Evolutionary conservation across 352 stramenopile species (phyloP).

Genomic region (Globisporangium solare): DNA sequence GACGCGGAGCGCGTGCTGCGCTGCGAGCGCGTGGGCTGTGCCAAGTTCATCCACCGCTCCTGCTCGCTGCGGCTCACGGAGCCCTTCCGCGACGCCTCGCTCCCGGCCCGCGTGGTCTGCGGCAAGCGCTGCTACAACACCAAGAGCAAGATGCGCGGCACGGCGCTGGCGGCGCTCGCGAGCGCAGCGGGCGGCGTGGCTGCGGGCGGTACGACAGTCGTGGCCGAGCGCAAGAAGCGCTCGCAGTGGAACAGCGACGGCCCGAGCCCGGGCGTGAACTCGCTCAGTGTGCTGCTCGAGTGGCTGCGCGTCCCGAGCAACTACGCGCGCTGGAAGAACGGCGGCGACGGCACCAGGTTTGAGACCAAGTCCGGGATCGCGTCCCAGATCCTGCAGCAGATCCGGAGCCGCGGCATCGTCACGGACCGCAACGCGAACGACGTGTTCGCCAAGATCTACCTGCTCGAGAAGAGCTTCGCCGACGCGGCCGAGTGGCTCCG

Average conservation of each 20-base stretch:
- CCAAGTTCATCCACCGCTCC: constrained; percentile 14
- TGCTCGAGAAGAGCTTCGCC: constrained; percentile 17
- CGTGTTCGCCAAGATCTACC: constrained; percentile 20
- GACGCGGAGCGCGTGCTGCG: constrained; percentile 9
- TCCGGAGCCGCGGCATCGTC: constrained; percentile 11
- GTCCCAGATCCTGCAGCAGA: constrained; percentile 12
- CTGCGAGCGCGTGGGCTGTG: constrained; percentile 13
- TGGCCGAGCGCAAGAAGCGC: constrained; percentile 16
- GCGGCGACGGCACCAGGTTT: constrained; percentile 12
- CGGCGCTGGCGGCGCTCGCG: no score
- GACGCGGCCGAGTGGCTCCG: constrained; percentile 11
- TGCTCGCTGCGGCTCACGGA: constrained; percentile 16
- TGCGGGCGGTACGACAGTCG: not conserved
- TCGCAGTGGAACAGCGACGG: constrained; percentile 16
- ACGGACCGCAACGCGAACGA: constrained; percentile 18
- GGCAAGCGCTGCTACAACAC: constrained; percentile 19
- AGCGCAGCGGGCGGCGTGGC: not conserved
- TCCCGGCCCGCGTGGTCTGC: constrained; percentile 11
- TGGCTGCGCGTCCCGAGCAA: constrained; percentile 16
- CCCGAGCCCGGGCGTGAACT: constrained; percentile 10
- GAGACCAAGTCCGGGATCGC: constrained; percentile 14
- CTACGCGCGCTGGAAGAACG: constrained; percentile 15
- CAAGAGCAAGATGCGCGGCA: constrained; percentile 6
- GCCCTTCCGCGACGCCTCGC: constrained; percentile 8
- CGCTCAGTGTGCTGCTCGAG: constrained; percentile 11